Percentiles rank a stretch among this genome's conserved stretches.
Conservation (phyloP, 2,329 filamentous ascomycete species). For the Penicillium sp. region DNA sequence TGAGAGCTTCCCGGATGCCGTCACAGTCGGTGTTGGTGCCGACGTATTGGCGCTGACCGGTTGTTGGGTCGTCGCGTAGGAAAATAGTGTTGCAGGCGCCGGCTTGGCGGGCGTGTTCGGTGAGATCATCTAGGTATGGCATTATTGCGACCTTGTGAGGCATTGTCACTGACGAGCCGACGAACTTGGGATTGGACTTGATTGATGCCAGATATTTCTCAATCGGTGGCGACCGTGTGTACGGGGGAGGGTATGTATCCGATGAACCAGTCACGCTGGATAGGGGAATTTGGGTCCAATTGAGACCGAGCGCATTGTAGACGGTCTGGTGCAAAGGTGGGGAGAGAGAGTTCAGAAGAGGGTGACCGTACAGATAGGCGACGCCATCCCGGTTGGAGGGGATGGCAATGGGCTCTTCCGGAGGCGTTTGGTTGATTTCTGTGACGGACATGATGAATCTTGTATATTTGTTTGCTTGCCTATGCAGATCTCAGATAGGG, state of each 20-base stretch:
- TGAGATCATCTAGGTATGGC: conserved; percentile 68
- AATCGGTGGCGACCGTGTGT: conserved; percentile 37
- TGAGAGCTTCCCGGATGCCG: conserved; percentile 71
- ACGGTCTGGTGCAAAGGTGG: conserved; percentile 56
- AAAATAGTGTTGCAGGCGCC: conserved; percentile 81
- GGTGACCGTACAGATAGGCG: conserved; percentile 58
- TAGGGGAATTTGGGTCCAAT: conserved; percentile 53
- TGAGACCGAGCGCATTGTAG: conserved; percentile 51
- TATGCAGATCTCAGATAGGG: background rate
- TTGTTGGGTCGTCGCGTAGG: conserved; percentile 45
- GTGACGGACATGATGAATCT: conserved; percentile 24
- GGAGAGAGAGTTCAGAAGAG: conserved; percentile 56
- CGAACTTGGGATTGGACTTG: conserved; percentile 40
- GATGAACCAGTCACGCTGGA: conserved; percentile 33
- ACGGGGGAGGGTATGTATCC: conserved; percentile 33
- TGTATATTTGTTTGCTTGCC: background rate
- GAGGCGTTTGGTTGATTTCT: conserved; percentile 11
- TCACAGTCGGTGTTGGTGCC: conserved; percentile 81
- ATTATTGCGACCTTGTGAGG: conserved; percentile 79
- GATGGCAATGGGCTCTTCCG: conserved; percentile 34
- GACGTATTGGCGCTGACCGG: conserved; percentile 56
- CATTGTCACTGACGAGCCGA: conserved; percentile 75
- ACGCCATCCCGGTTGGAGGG: conserved; percentile 46
- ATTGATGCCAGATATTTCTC: conserved; percentile 36
- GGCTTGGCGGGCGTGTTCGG: conserved; percentile 68